phyloP scores from a whole-genome alignment of 2,329 filamentous ascomycete species.

The Venturia aucupariae region DNA sequence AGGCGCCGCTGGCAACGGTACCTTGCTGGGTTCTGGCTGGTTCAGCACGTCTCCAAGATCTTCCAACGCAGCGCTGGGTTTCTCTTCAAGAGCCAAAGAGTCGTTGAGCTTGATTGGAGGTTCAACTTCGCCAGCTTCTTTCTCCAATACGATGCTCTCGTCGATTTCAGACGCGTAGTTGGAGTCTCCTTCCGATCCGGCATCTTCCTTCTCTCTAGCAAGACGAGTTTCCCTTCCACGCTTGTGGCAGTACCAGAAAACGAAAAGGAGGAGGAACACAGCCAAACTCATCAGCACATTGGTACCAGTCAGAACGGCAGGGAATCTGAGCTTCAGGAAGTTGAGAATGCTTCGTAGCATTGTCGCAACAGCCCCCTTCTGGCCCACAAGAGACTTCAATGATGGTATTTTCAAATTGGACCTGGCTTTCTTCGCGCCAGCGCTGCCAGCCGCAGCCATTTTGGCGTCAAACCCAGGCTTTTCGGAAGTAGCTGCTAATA shows the following conservation, averaged over 20 bases:
- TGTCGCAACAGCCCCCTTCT: constrained; percentile 75
- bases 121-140: constrained; percentile 18
- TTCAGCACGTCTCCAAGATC: constrained; percentile 29
- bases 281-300: constrained; percentile 87
- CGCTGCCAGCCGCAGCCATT: constrained; percentile 25
- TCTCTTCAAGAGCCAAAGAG: constrained; percentile 19
- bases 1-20: constrained; percentile 15
- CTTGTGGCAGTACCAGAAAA: constrained; percentile 98
- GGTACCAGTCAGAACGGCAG: constrained; percentile 73
- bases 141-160: constrained; percentile 18
- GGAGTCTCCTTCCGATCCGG: constrained; percentile 10
- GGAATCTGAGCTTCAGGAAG: constrained; percentile 78
- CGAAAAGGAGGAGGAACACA: constrained; percentile 79
- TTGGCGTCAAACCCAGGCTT: constrained; percentile 43
- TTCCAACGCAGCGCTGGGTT: constrained; percentile 20
- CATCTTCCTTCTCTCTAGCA: constrained; percentile 45
- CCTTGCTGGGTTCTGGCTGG: constrained; percentile 25
- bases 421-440: constrained; percentile 36
- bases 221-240: constrained; percentile 79
- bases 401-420: constrained; percentile 60
- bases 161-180: constrained; percentile 12
- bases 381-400: constrained; percentile 70
- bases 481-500: constrained; percentile 70
- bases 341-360: constrained; percentile 87
- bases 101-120: constrained; percentile 26